These are phyloP conservation scores for Gastrolobium bilobum DNA, from an alignment of 306 rosid species.

Conservation along the genomic window DNA sequence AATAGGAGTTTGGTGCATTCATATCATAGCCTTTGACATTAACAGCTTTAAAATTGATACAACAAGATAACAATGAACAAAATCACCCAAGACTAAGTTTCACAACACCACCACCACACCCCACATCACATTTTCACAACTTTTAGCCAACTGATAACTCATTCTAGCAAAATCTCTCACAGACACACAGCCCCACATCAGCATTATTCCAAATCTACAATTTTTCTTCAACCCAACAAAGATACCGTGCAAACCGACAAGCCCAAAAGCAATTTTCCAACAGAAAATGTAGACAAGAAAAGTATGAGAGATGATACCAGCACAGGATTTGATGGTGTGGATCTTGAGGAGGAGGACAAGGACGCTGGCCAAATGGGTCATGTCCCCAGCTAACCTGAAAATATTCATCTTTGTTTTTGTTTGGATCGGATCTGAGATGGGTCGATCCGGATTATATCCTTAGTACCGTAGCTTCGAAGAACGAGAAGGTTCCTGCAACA, in stretches of 20 bases:
- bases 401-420: slow-evolving; percentile 65
- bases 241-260: too few relatives aligned
- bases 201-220: slow-evolving; percentile 6
- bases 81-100: too few relatives aligned
- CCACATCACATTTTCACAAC: not conserved
- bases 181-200: not conserved
- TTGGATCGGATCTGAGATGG: slow-evolving; percentile 49
- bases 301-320: slow-evolving; percentile 58
- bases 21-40: not conserved
- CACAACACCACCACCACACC: too few relatives aligned
- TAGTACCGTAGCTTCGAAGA: too few relatives aligned
- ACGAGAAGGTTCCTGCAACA: not conserved
- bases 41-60: not conserved
- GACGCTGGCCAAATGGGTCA: slow-evolving; percentile 91
- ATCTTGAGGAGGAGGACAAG: slow-evolving; percentile 92
- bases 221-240: too few relatives aligned
- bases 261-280: not conserved
- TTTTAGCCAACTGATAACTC: not conserved
- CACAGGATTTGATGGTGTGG: slow-evolving; percentile 95
- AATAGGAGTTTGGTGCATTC: not conserved
- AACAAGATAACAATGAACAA: not conserved
- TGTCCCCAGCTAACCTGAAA: slow-evolving; percentile 93
- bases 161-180: not conserved
- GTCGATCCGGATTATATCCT: slow-evolving; percentile 25
- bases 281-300: not conserved